These are phyloP conservation scores for Eimeria praecox DNA, from an alignment of 169 alveolate genomes.

Conservation along the genomic window DNA sequence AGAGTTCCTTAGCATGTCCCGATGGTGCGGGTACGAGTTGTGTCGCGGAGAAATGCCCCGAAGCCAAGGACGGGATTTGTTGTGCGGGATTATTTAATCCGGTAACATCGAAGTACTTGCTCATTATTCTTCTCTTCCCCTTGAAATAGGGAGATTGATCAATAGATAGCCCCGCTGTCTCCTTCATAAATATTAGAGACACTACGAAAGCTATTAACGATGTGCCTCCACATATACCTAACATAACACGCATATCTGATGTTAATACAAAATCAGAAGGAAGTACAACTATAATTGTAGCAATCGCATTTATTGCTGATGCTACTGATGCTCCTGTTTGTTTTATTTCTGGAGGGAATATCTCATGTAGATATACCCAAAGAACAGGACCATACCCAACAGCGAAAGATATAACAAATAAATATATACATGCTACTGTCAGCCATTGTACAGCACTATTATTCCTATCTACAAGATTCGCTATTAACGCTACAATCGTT, in stretches of 20 bases:
- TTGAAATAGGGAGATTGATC: constrained; percentile 84
- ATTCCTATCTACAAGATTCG: constrained; percentile 63
- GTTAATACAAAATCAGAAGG: constrained; percentile 87
- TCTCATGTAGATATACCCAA: constrained; percentile 92
- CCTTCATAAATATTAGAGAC: constrained; percentile 88
- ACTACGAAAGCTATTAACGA: constrained; percentile 84
- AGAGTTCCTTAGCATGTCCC: background rate
- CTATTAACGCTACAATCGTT: constrained; percentile 62
- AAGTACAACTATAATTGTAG: constrained; percentile 88
- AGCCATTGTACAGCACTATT: constrained; percentile 66
- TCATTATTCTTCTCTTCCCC: constrained; percentile 64
- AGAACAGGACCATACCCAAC: constrained; percentile 92
- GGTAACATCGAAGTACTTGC: constrained; percentile 71
- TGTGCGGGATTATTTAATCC: constrained; percentile 55
- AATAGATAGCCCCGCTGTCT: constrained; percentile 88
- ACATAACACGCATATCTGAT: constrained; percentile 83
- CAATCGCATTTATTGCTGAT: constrained; percentile 89
- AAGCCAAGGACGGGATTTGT: constrained; percentile 46
- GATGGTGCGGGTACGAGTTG: constrained; percentile 14
- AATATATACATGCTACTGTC: constrained; percentile 83
- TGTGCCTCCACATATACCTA: constrained; percentile 86
- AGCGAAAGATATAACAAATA: constrained; percentile 90
- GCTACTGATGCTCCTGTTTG: constrained; percentile 90
- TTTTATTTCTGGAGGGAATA: constrained; percentile 91
- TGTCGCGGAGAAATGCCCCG: constrained; percentile 40